Conservation (phyloP, 2,329 filamentous ascomycete genomes). For the Sporothrix pallida region DNA sequence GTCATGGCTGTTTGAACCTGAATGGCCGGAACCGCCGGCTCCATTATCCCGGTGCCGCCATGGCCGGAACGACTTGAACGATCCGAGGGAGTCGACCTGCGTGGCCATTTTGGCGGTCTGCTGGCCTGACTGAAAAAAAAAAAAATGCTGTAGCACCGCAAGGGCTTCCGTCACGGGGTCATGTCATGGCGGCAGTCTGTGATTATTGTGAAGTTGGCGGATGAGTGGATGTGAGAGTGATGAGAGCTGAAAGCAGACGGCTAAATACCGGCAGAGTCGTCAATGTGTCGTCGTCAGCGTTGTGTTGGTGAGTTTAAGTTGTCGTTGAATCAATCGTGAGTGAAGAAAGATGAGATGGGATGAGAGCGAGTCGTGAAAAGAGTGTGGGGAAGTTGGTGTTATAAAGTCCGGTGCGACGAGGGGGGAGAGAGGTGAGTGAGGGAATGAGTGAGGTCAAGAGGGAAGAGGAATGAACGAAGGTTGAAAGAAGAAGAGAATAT, state of each 20-base stretch:
- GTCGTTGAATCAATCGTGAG: neutral
- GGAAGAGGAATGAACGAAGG: neutral
- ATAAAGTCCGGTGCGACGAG: neutral
- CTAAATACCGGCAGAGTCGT: neutral
- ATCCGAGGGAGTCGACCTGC: slow-evolving; percentile 40
- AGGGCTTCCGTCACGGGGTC: neutral
- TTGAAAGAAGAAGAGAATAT: neutral
- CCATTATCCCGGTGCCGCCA: slow-evolving; percentile 38
- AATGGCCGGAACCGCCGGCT: neutral
- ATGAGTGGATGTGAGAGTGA: neutral
- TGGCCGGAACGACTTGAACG: slow-evolving; percentile 40
- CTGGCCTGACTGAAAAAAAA: too few species aligned
- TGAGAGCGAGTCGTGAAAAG: neutral
- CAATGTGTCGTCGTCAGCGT: neutral
- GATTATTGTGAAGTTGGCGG: neutral
- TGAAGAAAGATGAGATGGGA: neutral
- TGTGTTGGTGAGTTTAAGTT: neutral
- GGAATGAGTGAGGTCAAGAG: neutral
- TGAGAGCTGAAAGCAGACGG: neutral
- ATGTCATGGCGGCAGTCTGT: slow-evolving; percentile 8
- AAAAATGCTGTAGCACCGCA: too few species aligned
- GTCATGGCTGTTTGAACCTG: neutral
- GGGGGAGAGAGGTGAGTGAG: neutral
- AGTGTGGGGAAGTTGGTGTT: neutral
- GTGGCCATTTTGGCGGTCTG: slow-evolving; percentile 39